phyloP scores from a whole-genome alignment of 441 rosid species.

The Aleurites moluccanus region DNA sequence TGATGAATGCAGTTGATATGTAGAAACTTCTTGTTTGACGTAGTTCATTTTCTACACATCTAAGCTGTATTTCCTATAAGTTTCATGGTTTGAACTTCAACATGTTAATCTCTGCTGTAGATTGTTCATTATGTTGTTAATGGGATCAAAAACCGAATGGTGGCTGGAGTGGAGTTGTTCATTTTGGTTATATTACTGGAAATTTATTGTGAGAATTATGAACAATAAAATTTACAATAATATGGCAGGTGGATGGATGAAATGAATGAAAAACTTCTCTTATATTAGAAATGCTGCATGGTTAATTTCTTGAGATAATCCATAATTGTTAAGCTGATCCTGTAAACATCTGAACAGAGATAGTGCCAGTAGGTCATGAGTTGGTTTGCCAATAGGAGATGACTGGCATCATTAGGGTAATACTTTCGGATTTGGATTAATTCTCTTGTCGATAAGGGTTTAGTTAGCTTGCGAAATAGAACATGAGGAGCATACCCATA shows the following conservation, averaged over 20 bases:
- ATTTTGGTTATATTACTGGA: not conserved
- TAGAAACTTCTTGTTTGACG: not conserved
- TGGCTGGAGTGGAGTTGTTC: not conserved
- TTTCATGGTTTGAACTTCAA: not conserved
- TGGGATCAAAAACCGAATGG: not conserved
- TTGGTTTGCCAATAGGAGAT: not conserved
- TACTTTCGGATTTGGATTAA: not conserved
- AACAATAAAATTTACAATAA: not conserved
- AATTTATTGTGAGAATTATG: not conserved
- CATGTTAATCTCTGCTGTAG: not conserved
- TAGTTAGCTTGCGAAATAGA: not conserved
- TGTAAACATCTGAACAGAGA: not conserved
- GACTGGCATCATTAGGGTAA: not conserved
- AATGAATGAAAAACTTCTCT: not conserved
- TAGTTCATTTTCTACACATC: conserved; percentile 8
- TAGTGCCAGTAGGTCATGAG: not conserved
- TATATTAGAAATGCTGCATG: not conserved
- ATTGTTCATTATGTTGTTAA: conserved; percentile 1
- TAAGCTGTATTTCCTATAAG: not conserved
- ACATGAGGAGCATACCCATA: not conserved
- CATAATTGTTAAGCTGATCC: not conserved
- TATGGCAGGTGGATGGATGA: not conserved
- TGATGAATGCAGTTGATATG: conserved; percentile 6
- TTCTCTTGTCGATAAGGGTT: not conserved
- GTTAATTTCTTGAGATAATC: not conserved